These are phyloP conservation scores for Auricularia cornea DNA, from an alignment of 768 basidiomycete genomes.

Conservation along the genomic window DNA sequence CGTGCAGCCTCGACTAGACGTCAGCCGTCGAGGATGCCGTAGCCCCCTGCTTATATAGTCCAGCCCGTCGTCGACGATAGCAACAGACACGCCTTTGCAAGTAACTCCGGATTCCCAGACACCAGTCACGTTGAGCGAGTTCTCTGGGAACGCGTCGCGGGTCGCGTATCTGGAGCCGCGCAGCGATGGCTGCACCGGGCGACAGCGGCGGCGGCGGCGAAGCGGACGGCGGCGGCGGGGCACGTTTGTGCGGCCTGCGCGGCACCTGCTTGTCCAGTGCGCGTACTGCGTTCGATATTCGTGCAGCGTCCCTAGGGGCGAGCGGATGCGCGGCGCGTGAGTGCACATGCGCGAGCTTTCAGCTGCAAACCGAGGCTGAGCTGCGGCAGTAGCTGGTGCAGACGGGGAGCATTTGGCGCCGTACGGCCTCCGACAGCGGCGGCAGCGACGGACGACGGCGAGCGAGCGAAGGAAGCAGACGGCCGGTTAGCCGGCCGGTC, in stretches of 20 bases:
- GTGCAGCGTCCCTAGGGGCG: neutral
- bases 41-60: slow-evolving; percentile 39
- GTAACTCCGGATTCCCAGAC: slow-evolving; percentile 36
- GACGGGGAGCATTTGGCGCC: no score
- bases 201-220: slow-evolving; percentile 25
- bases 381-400: no score
- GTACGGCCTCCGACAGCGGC: no score
- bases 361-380: no score
- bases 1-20: slow-evolving; percentile 32
- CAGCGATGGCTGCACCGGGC: slow-evolving; percentile 22
- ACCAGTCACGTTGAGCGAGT: slow-evolving; percentile 34
- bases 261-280: slow-evolving; percentile 54
- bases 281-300: slow-evolving; percentile 46
- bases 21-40: slow-evolving; percentile 38
- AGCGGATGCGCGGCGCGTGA: neutral
- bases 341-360: neutral
- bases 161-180: slow-evolving; percentile 30
- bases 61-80: slow-evolving; percentile 42
- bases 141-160: slow-evolving; percentile 30
- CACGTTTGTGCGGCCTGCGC: slow-evolving; percentile 61
- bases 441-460: no score
- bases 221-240: slow-evolving; percentile 5
- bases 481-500: no score
- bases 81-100: slow-evolving; percentile 35
- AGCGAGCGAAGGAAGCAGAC: no score